Base-by-base conservation (phyloP, 148 eudicot genomes). In the Rhododendron henanense region DNA sequence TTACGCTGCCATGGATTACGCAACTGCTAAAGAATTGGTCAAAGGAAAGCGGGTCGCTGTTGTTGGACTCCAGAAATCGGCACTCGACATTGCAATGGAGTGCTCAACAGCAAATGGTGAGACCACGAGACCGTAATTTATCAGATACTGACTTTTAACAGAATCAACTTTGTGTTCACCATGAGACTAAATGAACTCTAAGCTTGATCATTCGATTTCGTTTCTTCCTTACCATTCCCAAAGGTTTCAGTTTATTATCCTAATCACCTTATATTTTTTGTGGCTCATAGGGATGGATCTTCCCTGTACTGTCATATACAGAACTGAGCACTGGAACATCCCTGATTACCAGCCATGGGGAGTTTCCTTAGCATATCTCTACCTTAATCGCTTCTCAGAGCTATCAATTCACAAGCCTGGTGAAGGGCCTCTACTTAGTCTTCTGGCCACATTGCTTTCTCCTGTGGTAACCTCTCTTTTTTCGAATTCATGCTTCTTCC, bases 391-490 rank as follows among this genome's bases (percentile, higher is more conserved):
- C 25, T 93, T 95, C 71, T 78, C 95, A 0, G 95, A 95, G 89
- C 85, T 95, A 35, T 69, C 87, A 86, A 82, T 95, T 83, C 95
- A 94, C 87, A 94, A 94, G 86, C 98, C 97, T 5, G 94, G 95
- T 1, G 90, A 95, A 87, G 94, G 95, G 0, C 85, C 88, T 45
- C 31, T 93, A 0, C 91, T 88, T 9, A 39, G 83, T 78, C 84
- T 92, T 69, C 78, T 94, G 9, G 93, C 98, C 7, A 79, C 91
- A n/a, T 1, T 90, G 4, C 93, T 93, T 47, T 91, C 94, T 6
- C 98, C 98, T 50, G 6, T 95, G 91, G 98, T 94, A 91, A 84
- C 45, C 39, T 28, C 45, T 19, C 31, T 37, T 23, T 16, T 33
- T 18, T 9, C 37, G 0, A 37, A 19, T 67, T 13, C 0, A 41